These are phyloP conservation scores for Monilinia polystroma DNA, from an alignment of 2,329 filamentous ascomycete genomes.

Conservation along the genomic window DNA sequence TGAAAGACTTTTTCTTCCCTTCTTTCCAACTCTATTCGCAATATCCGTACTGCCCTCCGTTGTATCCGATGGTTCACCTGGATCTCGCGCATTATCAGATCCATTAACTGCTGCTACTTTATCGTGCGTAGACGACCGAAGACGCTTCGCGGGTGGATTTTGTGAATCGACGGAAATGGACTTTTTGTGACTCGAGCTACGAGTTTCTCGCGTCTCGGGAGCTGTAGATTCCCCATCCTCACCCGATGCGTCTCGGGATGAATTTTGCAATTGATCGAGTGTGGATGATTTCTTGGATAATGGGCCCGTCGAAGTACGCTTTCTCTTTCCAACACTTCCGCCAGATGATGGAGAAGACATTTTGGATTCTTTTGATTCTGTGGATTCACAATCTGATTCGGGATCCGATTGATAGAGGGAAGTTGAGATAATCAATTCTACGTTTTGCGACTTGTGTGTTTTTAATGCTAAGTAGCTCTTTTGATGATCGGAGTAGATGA, in stretches of 20 bases:
- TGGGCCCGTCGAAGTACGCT: conserved; percentile 61
- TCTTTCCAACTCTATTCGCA: conserved; percentile 58
- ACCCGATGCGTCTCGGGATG: conserved; percentile 77
- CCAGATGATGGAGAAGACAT: conserved; percentile 43
- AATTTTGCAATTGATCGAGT: conserved; percentile 62
- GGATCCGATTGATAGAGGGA: conserved; percentile 4
- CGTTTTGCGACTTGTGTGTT: conserved; percentile 8
- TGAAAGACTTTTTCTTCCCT: conserved; percentile 49
- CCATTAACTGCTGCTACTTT: conserved; percentile 33
- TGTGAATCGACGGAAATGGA: conserved; percentile 47
- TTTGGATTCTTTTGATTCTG: not conserved
- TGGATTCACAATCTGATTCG: not conserved
- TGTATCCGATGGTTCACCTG: conserved; percentile 68
- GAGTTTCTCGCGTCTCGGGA: conserved; percentile 51
- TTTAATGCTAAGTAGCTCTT: not conserved
- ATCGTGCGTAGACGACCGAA: conserved; percentile 50
- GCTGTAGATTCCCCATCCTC: conserved; percentile 78
- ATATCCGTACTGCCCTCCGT: conserved; percentile 68
- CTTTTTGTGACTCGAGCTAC: conserved; percentile 55
- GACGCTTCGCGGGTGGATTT: conserved; percentile 67
- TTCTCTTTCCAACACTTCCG: conserved; percentile 66
- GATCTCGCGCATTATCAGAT: conserved; percentile 52
- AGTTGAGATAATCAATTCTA: not conserved
- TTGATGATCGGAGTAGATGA: conserved; percentile 4
- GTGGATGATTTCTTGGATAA: conserved; percentile 50